Conservation (phyloP, 306 rosid species). For the Erythrophleum fordii region DNA sequence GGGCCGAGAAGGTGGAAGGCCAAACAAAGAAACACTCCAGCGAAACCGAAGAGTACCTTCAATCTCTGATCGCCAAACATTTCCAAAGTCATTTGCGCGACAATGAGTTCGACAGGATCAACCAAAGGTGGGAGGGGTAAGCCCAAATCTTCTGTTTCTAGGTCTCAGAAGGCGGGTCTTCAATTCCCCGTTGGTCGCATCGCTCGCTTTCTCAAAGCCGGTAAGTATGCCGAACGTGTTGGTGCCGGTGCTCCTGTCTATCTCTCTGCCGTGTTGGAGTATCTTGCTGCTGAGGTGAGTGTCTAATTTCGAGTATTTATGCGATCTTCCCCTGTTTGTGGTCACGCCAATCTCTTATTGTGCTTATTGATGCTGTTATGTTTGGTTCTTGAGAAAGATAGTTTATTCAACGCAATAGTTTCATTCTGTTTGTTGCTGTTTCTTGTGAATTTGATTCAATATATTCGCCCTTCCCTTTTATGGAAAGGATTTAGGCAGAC, state of each 20-base stretch:
- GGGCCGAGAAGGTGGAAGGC: neutral
- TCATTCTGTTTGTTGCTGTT: neutral
- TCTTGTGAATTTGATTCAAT: neutral
- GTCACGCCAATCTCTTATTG: neutral
- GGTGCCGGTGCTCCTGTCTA: slow-evolving; percentile 43
- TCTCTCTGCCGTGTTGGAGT: slow-evolving; percentile 40
- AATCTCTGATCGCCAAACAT: neutral
- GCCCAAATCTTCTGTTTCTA: slow-evolving; percentile 40
- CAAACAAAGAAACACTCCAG: neutral
- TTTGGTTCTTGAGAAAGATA: neutral
- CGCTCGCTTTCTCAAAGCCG: slow-evolving; percentile 41
- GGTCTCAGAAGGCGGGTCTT: slow-evolving; percentile 45
- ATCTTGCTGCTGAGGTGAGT: slow-evolving; percentile 46
- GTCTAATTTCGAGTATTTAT: neutral
- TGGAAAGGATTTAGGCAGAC: too few relatives aligned
- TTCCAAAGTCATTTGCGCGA: neutral
- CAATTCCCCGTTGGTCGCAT: slow-evolving; percentile 47
- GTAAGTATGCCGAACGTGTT: slow-evolving; percentile 41
- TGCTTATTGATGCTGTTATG: neutral
- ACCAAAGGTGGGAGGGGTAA: slow-evolving; percentile 43
- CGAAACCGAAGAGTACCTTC: neutral
- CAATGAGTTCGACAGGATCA: slow-evolving; percentile 27
- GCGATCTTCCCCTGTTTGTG: neutral
- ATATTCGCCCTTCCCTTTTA: neutral
- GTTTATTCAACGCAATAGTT: neutral